Evolutionary conservation across 2,329 filamentous ascomycete species (phyloP).

Genomic region (Aotearoamyces nothofagi): DNA sequence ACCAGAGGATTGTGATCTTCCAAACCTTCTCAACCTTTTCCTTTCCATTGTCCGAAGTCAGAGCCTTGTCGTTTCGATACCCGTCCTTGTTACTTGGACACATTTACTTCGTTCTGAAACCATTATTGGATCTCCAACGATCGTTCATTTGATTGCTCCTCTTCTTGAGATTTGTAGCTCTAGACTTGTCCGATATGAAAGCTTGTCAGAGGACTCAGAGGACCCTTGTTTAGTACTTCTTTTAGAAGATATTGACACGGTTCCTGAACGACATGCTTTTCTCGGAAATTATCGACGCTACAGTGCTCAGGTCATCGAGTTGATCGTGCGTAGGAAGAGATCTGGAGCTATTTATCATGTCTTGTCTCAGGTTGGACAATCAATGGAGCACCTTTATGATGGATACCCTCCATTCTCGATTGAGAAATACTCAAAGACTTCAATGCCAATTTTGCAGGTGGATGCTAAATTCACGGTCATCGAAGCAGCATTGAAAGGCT

Average conservation of each 20-base stretch:
- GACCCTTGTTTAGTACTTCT: constrained; percentile 72
- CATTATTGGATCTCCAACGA: constrained; percentile 51
- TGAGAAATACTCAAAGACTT: constrained; percentile 50
- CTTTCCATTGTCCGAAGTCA: constrained; percentile 67
- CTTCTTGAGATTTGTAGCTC: constrained; percentile 73
- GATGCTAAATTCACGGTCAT: constrained; percentile 86
- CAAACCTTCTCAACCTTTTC: constrained; percentile 65
- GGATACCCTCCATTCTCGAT: constrained; percentile 50
- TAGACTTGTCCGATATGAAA: constrained; percentile 77
- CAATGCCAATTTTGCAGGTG: constrained; percentile 58
- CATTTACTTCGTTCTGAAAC: constrained; percentile 58
- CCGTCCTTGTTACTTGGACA: constrained; percentile 80
- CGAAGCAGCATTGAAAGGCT: constrained; percentile 78
- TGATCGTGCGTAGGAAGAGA: constrained; percentile 66
- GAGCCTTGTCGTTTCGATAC: constrained; percentile 87
- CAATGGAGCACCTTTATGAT: constrained; percentile 63
- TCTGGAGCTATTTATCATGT: constrained; percentile 81
- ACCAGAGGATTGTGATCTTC: constrained; percentile 49
- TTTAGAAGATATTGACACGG: constrained; percentile 85
- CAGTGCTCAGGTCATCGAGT: constrained; percentile 74
- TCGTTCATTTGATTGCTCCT: constrained; percentile 48
- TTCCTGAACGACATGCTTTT: constrained; percentile 88
- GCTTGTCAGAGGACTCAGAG: constrained; percentile 64
- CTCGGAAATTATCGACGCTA: constrained; percentile 91
- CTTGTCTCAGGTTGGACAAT: constrained; percentile 59